These are phyloP conservation scores for Cyphellophora europaea DNA, from an alignment of 2,329 filamentous ascomycete species.

Conservation along the genomic window DNA sequence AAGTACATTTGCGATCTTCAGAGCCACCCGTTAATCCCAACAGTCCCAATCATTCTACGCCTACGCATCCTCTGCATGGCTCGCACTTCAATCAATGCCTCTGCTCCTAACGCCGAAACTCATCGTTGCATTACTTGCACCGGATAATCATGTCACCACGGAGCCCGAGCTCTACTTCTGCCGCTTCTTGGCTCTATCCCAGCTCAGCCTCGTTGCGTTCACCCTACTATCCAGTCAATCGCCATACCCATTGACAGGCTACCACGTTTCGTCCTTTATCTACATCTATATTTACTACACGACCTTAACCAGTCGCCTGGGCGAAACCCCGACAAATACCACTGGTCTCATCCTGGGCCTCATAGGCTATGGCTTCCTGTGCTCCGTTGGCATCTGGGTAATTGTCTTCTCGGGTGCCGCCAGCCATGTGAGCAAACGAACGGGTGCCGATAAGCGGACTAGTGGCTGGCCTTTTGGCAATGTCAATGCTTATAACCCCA, in stretches of 20 bases:
- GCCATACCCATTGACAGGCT: constrained; percentile 23
- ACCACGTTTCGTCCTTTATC: neutral
- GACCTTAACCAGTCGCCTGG: neutral
- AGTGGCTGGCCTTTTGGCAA: constrained; percentile 59
- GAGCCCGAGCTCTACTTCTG: constrained; percentile 58
- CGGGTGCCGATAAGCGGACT: constrained; percentile 58
- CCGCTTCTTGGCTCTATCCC: constrained; percentile 58
- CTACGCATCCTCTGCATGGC: neutral
- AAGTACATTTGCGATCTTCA: no score
- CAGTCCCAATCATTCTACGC: neutral
- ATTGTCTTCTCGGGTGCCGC: constrained; percentile 48
- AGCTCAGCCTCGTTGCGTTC: constrained; percentile 55
- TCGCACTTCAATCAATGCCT: neutral
- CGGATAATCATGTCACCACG: neutral
- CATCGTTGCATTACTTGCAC: neutral
- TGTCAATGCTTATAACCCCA: constrained; percentile 5
- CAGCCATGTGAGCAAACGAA: constrained; percentile 51
- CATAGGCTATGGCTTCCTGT: constrained; percentile 47
- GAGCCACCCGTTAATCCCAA: no score
- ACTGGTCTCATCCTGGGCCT: constrained; percentile 51
- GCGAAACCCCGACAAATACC: constrained; percentile 22
- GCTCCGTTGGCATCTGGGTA: constrained; percentile 56
- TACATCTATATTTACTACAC: neutral
- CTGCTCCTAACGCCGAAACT: constrained; percentile 1
- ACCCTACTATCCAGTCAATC: constrained; percentile 48